Base-by-base conservation (phyloP, 148 eudicot species). In the Fallopia convolvulus region DNA sequence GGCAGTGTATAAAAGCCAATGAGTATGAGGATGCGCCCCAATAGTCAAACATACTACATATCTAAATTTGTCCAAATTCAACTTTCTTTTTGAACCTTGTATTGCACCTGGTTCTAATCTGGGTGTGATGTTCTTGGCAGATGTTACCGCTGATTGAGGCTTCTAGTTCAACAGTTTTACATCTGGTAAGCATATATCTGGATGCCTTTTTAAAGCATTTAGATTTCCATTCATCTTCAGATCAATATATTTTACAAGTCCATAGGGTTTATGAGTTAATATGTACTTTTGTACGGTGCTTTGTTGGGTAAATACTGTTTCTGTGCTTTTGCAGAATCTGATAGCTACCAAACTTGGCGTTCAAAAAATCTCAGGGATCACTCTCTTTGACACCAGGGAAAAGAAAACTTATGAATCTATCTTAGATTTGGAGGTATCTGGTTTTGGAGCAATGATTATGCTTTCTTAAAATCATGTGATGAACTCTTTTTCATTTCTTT, bases 351-450 rank as follows among this genome's bases (percentile, higher is more conserved):
- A 88, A 85, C 88, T 87, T 47, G 97, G 99, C 76, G 91, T 95
- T 80, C 99, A 95, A 86, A 91, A 93, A 83, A 90, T 95, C 82
- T 84, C 93, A 13, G 99, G 99, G 82, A 89, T 95, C 72, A 93
- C 93, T 36, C 88, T 95, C 33, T 91, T 88, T 58, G 99, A 95
- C 85, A 85, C 94, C 8, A 83, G 82, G 73, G 99, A 92, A 85
- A 90, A 93, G 89, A 92, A 83, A 82, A 87, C 94, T 32, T 87
- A 95, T 78, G 97, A 93, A 75, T 89, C 99, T 21, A 77, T 91
- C 47, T 82, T 88, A 77, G 94, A 93, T 85, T 56, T 93, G 80
- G 99, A 95, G 97, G 99, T 95, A 79, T 77, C 89, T 76, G 50
- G 42, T 21, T 44, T 21, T 44, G 20, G 46, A 20, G 39, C n/a